These are phyloP conservation scores for Aphanomyces euteiches DNA, from an alignment of 352 stramenopile species.

Conservation along the genomic window DNA sequence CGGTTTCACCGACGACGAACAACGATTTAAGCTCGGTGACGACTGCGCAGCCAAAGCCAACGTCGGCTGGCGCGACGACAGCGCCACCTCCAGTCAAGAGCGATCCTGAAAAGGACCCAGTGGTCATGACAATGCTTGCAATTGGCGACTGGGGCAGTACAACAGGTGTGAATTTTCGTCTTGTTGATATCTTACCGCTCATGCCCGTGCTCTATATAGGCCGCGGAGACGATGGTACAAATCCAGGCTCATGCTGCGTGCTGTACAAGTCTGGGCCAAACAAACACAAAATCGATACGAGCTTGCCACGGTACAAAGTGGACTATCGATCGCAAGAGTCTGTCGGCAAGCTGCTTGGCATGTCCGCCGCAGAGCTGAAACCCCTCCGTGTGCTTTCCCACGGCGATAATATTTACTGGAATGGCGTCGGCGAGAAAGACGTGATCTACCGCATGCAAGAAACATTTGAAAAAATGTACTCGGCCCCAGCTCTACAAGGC, in stretches of 20 bases:
- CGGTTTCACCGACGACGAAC: background rate
- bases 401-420: conserved; percentile 88
- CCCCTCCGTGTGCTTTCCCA: conserved; percentile 69
- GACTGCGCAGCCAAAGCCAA: background rate
- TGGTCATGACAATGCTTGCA: conserved; percentile 71
- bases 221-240: background rate
- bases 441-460: conserved; percentile 60
- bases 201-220: background rate
- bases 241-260: conserved; percentile 68
- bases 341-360: conserved; percentile 68
- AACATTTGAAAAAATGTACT: conserved; percentile 66
- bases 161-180: conserved; percentile 40
- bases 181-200: background rate
- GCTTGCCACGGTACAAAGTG: conserved; percentile 55
- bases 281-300: conserved; percentile 33
- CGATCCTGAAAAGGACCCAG: conserved; percentile 20
- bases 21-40: background rate
- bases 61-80: background rate
- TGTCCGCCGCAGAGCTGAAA: conserved; percentile 67
- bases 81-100: conserved; percentile 8
- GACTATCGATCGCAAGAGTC: conserved; percentile 86
- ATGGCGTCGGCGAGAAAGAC: conserved; percentile 68
- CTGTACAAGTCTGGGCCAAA: conserved; percentile 51
- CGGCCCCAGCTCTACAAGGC: conserved; percentile 41
- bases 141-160: conserved; percentile 84